These are phyloP conservation scores for Carallia pectinifolia DNA, from an alignment of 345 rosid species.

Conservation along the genomic window DNA sequence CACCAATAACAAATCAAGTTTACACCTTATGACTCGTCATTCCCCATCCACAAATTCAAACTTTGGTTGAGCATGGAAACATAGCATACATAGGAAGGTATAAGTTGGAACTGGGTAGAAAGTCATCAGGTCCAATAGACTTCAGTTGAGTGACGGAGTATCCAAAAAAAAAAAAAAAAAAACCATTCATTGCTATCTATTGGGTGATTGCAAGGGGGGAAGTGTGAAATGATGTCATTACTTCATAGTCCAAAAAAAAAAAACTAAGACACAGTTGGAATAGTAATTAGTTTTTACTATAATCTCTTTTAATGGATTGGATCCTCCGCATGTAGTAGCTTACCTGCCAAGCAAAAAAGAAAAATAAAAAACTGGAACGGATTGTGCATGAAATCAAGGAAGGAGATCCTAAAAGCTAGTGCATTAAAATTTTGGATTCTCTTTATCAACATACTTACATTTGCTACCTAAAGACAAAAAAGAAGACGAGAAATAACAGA, in stretches of 20 bases:
- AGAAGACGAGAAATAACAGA: too few relatives aligned
- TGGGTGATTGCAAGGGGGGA: neutral
- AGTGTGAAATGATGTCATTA: neutral
- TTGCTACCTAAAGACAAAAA: too few relatives aligned
- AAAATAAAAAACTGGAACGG: too few relatives aligned
- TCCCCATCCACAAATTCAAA: neutral
- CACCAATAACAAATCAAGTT: neutral
- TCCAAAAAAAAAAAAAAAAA: too few relatives aligned
- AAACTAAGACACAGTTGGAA: neutral
- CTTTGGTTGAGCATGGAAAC: neutral
- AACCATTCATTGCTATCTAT: neutral
- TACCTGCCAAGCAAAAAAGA: constrained; percentile 5
- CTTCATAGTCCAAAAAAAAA: neutral
- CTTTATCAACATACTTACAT: too few relatives aligned
- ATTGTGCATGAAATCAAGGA: too few relatives aligned
- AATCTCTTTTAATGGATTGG: neutral
- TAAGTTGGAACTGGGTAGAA: too few relatives aligned
- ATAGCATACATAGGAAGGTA: too few relatives aligned
- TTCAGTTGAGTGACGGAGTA: too few relatives aligned
- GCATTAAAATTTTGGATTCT: too few relatives aligned
- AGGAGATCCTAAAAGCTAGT: too few relatives aligned
- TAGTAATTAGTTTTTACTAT: neutral
- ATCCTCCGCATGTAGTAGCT: constrained; percentile 5
- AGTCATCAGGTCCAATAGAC: too few relatives aligned
- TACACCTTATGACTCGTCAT: neutral